These are phyloP conservation scores for Scheffersomyces amazonensis DNA, from an alignment of 805 yeast genomes.

Conservation along the genomic window DNA sequence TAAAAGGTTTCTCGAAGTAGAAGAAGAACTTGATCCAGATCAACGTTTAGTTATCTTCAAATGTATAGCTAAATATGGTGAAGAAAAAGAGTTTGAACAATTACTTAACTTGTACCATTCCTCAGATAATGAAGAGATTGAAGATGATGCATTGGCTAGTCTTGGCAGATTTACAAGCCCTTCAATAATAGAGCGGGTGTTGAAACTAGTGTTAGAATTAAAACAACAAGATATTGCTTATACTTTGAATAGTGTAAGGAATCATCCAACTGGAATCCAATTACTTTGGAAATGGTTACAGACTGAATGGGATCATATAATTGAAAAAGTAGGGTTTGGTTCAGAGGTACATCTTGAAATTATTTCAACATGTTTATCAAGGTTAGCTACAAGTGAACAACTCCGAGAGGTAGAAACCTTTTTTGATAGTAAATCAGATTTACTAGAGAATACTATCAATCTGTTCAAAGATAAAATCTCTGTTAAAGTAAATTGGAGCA, in stretches of 20 bases:
- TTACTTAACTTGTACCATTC: slow-evolving; percentile 56
- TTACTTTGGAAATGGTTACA: slow-evolving; percentile 71
- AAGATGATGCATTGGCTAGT: slow-evolving; percentile 61
- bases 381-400: slow-evolving; percentile 69
- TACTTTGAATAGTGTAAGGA: slow-evolving; percentile 70
- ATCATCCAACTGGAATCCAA: slow-evolving; percentile 60
- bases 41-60: slow-evolving; percentile 70
- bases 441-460: background rate
- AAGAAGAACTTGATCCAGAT: too few species aligned
- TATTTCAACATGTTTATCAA: slow-evolving; percentile 75
- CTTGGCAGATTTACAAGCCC: slow-evolving; percentile 60
- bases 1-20: too few species aligned
- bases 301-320: slow-evolving; percentile 65
- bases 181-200: slow-evolving; percentile 51
- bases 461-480: slow-evolving; percentile 57
- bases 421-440: background rate
- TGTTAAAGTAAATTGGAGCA: slow-evolving; percentile 53
- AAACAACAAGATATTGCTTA: slow-evolving; percentile 67
- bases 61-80: slow-evolving; percentile 64
- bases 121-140: slow-evolving; percentile 62
- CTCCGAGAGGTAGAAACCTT: slow-evolving; percentile 45
- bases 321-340: background rate
- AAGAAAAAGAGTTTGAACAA: slow-evolving; percentile 56
- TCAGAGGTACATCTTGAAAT: slow-evolving; percentile 29
- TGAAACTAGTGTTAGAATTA: slow-evolving; percentile 52